Conservation (phyloP, 1,284 basidiomycete genomes). For the Ustilago trichophora region DNA sequence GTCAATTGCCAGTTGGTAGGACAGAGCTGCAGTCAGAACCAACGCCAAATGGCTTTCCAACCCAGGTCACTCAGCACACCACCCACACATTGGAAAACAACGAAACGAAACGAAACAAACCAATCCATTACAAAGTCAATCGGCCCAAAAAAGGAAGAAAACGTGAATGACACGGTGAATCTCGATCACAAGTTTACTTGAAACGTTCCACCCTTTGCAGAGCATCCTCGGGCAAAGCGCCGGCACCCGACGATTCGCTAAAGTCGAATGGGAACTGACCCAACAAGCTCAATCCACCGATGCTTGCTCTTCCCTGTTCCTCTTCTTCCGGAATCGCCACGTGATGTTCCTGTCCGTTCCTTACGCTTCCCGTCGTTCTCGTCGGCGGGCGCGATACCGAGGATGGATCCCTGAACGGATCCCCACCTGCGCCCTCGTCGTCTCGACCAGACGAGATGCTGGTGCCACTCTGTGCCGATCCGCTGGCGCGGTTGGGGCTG, state of each 20-base stretch:
- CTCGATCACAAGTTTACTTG: slow-evolving; percentile 2
- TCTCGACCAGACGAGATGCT: no score
- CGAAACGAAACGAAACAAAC: no score
- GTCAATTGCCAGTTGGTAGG: no score
- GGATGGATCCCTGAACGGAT: slow-evolving; percentile 11
- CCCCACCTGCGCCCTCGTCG: background rate
- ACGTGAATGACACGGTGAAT: no score
- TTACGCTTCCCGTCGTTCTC: background rate
- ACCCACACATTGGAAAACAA: no score
- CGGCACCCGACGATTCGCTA: background rate
- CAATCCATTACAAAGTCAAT: no score
- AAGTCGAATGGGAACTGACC: slow-evolving; percentile 26
- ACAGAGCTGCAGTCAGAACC: no score
- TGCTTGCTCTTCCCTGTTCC: background rate
- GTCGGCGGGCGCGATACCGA: background rate
- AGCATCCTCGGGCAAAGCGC: slow-evolving; percentile 10
- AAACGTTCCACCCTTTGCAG: slow-evolving; percentile 10
- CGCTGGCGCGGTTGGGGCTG: background rate
- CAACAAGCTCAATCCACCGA: slow-evolving; percentile 30
- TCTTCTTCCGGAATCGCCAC: no score
- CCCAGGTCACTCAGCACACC: no score
- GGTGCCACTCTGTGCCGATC: no score
- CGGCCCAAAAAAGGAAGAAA: background rate
- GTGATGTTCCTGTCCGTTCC: background rate
- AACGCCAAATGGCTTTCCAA: no score